These are phyloP conservation scores for Cenchrus fungigraminus DNA, from an alignment of 176 grass and related monocot genomes.

Conservation along the genomic window DNA sequence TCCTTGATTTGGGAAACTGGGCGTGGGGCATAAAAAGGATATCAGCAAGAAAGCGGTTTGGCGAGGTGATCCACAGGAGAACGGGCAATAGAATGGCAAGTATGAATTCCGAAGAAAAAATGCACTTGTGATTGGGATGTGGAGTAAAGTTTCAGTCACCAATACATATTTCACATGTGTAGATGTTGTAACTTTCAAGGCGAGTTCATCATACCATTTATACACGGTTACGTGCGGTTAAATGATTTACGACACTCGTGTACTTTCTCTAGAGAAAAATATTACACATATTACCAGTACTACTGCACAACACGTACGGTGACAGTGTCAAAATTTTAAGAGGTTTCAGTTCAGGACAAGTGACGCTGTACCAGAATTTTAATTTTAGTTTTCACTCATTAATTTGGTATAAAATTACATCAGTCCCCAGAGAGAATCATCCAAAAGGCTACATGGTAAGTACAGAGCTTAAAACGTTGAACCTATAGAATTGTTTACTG, in stretches of 20 bases:
- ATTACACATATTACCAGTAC: not conserved
- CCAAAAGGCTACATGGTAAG: slow-evolving; percentile 24
- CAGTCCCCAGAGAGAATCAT: not conserved
- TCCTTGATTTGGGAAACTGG: too few relatives aligned
- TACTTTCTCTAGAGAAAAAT: not conserved
- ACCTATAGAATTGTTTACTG: slow-evolving; percentile 17
- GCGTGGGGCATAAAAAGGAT: too few relatives aligned
- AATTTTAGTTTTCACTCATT: slow-evolving; percentile 24
- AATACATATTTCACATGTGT: not conserved
- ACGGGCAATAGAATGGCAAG: too few relatives aligned
- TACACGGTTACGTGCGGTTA: not conserved
- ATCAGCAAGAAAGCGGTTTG: too few relatives aligned
- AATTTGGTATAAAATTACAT: slow-evolving; percentile 21
- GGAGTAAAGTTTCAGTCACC: not conserved
- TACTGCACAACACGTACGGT: not conserved
- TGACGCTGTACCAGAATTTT: not conserved
- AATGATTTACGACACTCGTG: not conserved
- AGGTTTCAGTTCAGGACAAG: not conserved
- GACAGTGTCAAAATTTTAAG: too few relatives aligned
- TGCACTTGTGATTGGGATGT: not conserved
- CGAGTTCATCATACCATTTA: not conserved
- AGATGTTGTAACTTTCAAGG: not conserved
- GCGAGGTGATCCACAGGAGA: too few relatives aligned
- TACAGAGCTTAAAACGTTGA: slow-evolving; percentile 34
- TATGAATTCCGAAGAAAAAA: too few relatives aligned